These are phyloP conservation scores for Vigna radiata DNA, from an alignment of 306 rosid genomes.

Conservation along the genomic window DNA sequence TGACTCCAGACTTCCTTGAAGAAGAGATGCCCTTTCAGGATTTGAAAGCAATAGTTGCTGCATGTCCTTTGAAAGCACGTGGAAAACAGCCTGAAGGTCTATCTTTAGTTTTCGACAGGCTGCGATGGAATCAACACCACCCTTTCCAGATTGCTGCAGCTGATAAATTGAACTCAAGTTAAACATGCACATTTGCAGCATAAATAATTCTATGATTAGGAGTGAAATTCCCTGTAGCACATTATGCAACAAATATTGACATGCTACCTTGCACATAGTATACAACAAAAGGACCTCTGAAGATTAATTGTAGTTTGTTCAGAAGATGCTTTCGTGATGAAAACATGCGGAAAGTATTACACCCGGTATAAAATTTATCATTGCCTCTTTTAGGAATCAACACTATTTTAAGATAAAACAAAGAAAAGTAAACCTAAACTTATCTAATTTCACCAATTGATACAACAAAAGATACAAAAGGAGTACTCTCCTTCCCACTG, in stretches of 20 bases:
- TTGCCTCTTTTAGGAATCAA: no score
- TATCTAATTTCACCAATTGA: no score
- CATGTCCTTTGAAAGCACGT: slow-evolving; percentile 46
- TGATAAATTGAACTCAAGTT: slow-evolving; percentile 29
- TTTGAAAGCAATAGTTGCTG: slow-evolving; percentile 45
- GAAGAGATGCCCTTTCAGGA: slow-evolving; percentile 47
- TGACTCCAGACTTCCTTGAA: slow-evolving; percentile 33
- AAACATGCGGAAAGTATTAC: neutral
- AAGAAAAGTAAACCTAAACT: no score
- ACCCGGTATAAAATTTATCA: neutral
- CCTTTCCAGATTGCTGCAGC: slow-evolving; percentile 44
- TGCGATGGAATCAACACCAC: slow-evolving; percentile 35
- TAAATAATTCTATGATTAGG: neutral
- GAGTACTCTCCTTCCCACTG: no score
- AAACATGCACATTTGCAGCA: neutral
- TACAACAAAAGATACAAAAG: no score
- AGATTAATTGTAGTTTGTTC: neutral
- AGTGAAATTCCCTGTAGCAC: neutral
- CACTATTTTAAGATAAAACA: no score
- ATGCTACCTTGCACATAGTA: slow-evolving; percentile 6
- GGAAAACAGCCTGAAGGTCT: slow-evolving; percentile 45
- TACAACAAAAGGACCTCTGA: neutral
- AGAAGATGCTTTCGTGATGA: neutral
- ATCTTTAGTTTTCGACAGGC: slow-evolving; percentile 36
- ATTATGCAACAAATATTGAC: slow-evolving; percentile 1